phyloP scores from a whole-genome alignment of 2,329 filamentous ascomycete genomes.

The Xylaria sp. region DNA sequence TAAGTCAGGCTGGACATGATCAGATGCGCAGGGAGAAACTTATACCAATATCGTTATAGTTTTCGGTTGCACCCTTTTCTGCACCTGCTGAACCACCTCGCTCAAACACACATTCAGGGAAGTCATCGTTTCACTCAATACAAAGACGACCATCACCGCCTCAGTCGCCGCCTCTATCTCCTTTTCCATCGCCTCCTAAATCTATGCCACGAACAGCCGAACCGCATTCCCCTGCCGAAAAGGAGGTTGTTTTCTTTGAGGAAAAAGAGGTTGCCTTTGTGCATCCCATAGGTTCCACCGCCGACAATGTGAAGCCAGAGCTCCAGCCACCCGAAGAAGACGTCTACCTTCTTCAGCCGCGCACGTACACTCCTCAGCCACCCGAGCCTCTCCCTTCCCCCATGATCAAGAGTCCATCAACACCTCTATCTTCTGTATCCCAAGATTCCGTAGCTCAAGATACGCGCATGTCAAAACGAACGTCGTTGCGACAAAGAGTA shows the following conservation, averaged over 20 bases:
- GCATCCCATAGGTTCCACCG: constrained; percentile 38
- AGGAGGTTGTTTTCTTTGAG: constrained; percentile 47
- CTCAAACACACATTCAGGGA: constrained; percentile 38
- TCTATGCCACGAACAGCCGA: constrained; percentile 42
- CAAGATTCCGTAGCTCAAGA: constrained; percentile 26
- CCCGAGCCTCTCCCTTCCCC: constrained; percentile 62
- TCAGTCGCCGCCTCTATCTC: background rate
- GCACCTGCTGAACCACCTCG: constrained; percentile 39
- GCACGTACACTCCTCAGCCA: constrained; percentile 66
- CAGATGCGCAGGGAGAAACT: constrained; percentile 7
- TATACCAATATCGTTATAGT: constrained; percentile 38
- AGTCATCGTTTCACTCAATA: constrained; percentile 40
- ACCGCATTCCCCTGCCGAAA: constrained; percentile 43
- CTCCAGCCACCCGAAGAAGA: constrained; percentile 48
- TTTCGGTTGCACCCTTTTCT: constrained; percentile 48
- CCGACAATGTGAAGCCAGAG: constrained; percentile 40
- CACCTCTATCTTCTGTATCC: constrained; percentile 41
- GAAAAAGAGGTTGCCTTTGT: constrained; percentile 41
- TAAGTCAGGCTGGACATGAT: constrained; percentile 57
- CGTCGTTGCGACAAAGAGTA: constrained; percentile 65
- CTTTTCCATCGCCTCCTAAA: constrained; percentile 37
- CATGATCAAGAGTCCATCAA: constrained; percentile 50
- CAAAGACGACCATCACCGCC: constrained; percentile 40
- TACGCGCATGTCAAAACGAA: constrained; percentile 49
- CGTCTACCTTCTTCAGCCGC: constrained; percentile 66